Base-by-base conservation (phyloP, 176 grass and related monocot genomes). In the Cenchrus americanus region DNA sequence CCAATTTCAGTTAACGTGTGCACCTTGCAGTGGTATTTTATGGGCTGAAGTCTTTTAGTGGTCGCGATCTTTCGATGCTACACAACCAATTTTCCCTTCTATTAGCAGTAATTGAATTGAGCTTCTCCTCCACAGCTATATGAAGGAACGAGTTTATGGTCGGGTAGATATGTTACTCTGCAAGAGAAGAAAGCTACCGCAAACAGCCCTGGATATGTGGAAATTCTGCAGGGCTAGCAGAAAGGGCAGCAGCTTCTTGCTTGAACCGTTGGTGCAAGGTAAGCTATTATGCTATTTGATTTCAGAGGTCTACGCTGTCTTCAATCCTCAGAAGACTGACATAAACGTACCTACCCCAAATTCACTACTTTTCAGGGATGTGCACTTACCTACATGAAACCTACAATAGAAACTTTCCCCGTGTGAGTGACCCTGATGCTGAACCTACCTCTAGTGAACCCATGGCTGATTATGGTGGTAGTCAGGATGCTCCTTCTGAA, bases 161-260 rank as follows among this genome's bases (percentile, higher is more conserved):
- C 8, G 5, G 73, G 19, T 50, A 51, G 19, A 66, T 64, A 72
- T 66, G 14, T 72, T 98, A 18, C 42, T 46, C 26, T 71, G 65
- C 77, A 94, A 95, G 83, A 87, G 96, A 60, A 90, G 86, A 78
- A 94, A 87, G 57, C 59, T 95, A 52, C 96, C 93, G 11, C 88
- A 86, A 71, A 58, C 90, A 52, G 49, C 41, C 21, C 53, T 94
- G 49, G 87, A 93, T 83, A 19, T 80, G 51, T 96, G 89, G 91
- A 93, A 73, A 79, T 83, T 83, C 76, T 67, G 74, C 49, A 83
- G 68, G 66, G 79, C 64, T 47, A 37, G 60, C 27, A 82, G 73
- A 77, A 94, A 90, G 24, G 89, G 78, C 14, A 30, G 22, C 22
- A 72, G 58, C 58, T 77, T 95, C 52, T 80, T 95, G 62, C 30